Evolutionary conservation across 2,329 filamentous ascomycete genomes (phyloP), one percentile per base, ranked within the genome.

Genomic region (Alternaria hordeiaustralica): DNA sequence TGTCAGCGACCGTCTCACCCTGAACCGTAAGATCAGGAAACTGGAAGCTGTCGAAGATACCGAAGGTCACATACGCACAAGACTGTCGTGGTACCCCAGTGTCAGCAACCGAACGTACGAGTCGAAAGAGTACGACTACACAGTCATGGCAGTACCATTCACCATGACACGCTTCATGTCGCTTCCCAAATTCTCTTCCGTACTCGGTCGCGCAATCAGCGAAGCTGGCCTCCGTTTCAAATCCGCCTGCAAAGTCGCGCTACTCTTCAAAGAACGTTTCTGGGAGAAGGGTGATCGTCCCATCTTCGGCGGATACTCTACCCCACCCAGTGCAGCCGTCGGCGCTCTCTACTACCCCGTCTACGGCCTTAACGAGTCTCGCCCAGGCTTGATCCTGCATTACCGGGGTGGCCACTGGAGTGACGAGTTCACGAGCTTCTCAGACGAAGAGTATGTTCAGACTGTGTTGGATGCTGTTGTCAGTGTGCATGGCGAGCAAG

Each of bases 161-260:
- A 49, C 55, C 44, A 58, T 58, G 55, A 58, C 55, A 20, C 55
- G 55, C 28, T 58, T 58, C 44, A 58, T 58, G 55, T 20, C 13
- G 12, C 55, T 58, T 18, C 55, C 44, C 2, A 49, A 47, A 13
- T 58, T 50, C 44, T 58, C 55, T 28, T 58, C 55, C 15, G 55
- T 58, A 15, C 55, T 58, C 23, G n/a, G n/a, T 21, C 55, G 55
- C 20, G 44, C 55, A 1, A 58, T 36, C 18, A 41, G 55, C 55
- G 55, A 49, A 36, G 44, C 55, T 21, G 55, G 55, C 11, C 45
- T 58, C 18, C 44, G 55, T 3, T 46, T 46, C 20, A 46, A 46
- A 21, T 23, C 44, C 8, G 44, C 44, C 13, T 46, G 44, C 44
- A 46, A 46, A 46, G 44, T 46, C 0, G 20, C 44, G 13, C 44